Percentiles rank a stretch among this genome's conserved stretches.
Conservation (phyloP, 2,329 filamentous ascomycete genomes). For the Neonectria punicea region DNA sequence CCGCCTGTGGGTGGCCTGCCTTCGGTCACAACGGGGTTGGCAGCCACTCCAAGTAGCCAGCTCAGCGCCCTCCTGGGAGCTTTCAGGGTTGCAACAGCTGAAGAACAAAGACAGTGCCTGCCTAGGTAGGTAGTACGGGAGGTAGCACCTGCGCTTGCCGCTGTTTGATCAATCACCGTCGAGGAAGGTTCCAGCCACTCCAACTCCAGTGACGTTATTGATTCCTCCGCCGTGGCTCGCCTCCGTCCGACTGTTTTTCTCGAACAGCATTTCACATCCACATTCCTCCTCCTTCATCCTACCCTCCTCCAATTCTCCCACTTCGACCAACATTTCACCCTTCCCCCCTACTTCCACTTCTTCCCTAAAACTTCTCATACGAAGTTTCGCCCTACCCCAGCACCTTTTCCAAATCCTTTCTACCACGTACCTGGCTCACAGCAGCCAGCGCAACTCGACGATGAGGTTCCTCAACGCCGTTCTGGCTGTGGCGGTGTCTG, state of each 20-base stretch:
- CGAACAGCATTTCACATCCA: background rate
- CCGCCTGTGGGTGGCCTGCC: background rate
- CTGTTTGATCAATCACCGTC: background rate
- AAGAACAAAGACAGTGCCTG: background rate
- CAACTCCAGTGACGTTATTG: slow-evolving; percentile 24
- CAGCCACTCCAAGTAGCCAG: background rate
- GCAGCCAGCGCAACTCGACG: slow-evolving; percentile 41
- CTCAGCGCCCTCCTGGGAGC: background rate
- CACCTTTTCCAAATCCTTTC: slow-evolving; percentile 10
- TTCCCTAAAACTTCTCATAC: slow-evolving; percentile 10
- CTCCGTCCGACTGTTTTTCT: background rate
- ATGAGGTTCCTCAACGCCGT: slow-evolving; percentile 84
- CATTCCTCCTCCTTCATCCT: background rate
- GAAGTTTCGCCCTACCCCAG: background rate
- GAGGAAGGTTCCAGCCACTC: slow-evolving; percentile 10
- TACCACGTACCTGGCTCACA: slow-evolving; percentile 1
- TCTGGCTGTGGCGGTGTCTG: slow-evolving; percentile 77
- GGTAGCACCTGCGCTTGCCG: background rate
- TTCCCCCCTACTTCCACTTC: background rate
- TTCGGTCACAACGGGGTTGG: background rate
- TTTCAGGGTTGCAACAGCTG: background rate
- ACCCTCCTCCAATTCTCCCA: background rate
- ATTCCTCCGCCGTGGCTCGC: slow-evolving; percentile 17
- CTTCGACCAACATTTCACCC: background rate
- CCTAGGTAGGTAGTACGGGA: background rate